These are phyloP conservation scores for Tricholoma bakamatsutake DNA, from an alignment of 768 basidiomycete genomes.

Conservation along the genomic window DNA sequence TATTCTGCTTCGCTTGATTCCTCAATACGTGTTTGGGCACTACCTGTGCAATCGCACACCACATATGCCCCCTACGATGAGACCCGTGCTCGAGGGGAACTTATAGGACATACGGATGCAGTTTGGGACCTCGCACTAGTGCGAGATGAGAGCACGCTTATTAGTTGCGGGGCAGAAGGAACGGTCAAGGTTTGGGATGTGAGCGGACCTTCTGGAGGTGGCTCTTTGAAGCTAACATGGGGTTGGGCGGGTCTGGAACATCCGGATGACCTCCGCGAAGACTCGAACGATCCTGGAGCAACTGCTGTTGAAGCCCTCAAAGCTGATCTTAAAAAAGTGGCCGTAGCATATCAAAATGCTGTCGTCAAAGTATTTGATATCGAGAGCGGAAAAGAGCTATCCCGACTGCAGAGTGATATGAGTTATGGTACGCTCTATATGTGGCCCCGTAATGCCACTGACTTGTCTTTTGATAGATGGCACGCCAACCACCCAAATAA, in stretches of 20 bases:
- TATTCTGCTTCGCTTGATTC: slow-evolving; percentile 94
- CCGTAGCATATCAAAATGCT: slow-evolving; percentile 87
- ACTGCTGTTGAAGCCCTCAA: slow-evolving; percentile 83
- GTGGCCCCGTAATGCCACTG: background rate
- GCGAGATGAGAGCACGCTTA: slow-evolving; percentile 75
- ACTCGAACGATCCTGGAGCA: slow-evolving; percentile 56
- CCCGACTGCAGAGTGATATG: slow-evolving; percentile 52
- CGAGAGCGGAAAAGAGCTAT: slow-evolving; percentile 77
- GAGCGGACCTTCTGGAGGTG: slow-evolving; percentile 55
- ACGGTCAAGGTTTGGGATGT: slow-evolving; percentile 93
- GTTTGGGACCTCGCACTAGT: slow-evolving; percentile 93
- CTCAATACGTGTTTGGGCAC: slow-evolving; percentile 86
- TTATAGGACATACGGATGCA: slow-evolving; percentile 92
- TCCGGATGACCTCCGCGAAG: slow-evolving; percentile 41
- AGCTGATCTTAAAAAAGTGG: slow-evolving; percentile 77
- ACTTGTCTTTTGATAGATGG: slow-evolving; percentile 45
- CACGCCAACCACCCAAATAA: slow-evolving; percentile 73
- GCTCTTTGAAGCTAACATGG: slow-evolving; percentile 73
- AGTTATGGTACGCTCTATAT: slow-evolving; percentile 42
- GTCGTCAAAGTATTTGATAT: slow-evolving; percentile 89
- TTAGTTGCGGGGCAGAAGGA: slow-evolving; percentile 90
- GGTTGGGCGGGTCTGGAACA: slow-evolving; percentile 66
- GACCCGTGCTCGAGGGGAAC: slow-evolving; percentile 64
- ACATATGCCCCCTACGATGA: slow-evolving; percentile 92
- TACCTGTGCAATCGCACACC: slow-evolving; percentile 71